phyloP scores from a whole-genome alignment of 1,284 basidiomycete genomes.

The Malassezia sympodialis region DNA sequence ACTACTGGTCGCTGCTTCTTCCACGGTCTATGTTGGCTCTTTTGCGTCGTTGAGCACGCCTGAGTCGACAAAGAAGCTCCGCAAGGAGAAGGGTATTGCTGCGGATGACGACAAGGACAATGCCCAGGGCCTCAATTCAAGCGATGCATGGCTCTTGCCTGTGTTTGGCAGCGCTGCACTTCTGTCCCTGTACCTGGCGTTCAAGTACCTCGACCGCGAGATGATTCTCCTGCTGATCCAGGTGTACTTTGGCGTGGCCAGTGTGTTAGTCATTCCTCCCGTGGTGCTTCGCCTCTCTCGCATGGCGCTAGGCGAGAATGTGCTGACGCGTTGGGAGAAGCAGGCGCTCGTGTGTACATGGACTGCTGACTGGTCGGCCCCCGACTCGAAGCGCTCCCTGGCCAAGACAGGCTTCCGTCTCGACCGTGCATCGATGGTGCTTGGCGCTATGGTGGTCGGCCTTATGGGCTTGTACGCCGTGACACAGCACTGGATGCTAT shows the following conservation, averaged over 20 bases:
- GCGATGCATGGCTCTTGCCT: constrained; percentile 42
- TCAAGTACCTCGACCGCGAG: constrained; percentile 42
- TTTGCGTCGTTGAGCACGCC: constrained; percentile 38
- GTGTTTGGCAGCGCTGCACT: constrained; percentile 40
- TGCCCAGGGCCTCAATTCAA: constrained; percentile 34
- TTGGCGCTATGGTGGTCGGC: constrained; percentile 53
- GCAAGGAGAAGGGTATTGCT: constrained; percentile 17
- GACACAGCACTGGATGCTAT: constrained; percentile 59
- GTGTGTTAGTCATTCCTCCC: constrained; percentile 30
- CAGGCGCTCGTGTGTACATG: neutral
- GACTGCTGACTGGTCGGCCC: neutral
- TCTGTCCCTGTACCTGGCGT: constrained; percentile 35
- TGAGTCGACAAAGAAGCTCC: constrained; percentile 26
- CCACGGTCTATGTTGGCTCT: constrained; percentile 32
- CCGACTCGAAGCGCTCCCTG: neutral
- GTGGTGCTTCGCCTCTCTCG: constrained; percentile 17
- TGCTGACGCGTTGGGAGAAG: neutral
- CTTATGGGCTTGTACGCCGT: constrained; percentile 63
- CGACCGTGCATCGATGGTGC: constrained; percentile 18
- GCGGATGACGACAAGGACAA: constrained; percentile 28
- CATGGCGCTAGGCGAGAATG: neutral
- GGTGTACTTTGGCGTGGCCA: constrained; percentile 42
- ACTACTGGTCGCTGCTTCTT: neutral
- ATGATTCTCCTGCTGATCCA: constrained; percentile 37
- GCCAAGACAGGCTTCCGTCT: neutral